These are phyloP conservation scores for Ajuga reptans DNA, from an alignment of 305 asterid species.

Conservation along the genomic window DNA sequence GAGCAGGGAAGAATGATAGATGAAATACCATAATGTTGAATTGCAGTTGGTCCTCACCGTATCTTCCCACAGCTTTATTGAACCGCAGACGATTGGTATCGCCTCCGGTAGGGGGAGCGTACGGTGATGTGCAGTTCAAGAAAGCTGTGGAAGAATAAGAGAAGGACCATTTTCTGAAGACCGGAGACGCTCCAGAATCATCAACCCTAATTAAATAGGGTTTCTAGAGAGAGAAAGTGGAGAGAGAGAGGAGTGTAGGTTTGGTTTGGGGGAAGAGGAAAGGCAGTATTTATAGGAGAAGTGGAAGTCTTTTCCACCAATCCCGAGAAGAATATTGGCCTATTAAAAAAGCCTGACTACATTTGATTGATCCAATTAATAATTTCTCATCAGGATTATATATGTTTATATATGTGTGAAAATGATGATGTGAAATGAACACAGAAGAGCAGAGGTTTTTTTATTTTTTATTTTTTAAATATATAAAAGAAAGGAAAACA, in stretches of 20 bases:
- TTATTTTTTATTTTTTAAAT: no score
- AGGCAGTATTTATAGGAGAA: conserved; percentile 33
- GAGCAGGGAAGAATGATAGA: not conserved
- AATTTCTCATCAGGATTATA: not conserved
- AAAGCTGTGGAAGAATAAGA: conserved; percentile 77
- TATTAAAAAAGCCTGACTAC: conserved; percentile 33
- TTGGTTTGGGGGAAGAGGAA: conserved; percentile 25
- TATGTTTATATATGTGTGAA: no score
- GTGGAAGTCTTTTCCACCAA: conserved; percentile 39
- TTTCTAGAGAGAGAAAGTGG: not conserved
- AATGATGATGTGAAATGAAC: not conserved
- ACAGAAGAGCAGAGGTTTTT: not conserved
- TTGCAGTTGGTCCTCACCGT: conserved; percentile 29
- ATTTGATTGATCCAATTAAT: conserved; percentile 20
- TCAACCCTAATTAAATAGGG: conserved; percentile 37
- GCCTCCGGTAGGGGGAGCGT: conserved; percentile 11
- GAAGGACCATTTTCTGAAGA: conserved; percentile 32
- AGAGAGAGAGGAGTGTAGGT: conserved; percentile 23
- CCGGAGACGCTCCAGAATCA: not conserved
- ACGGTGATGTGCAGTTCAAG: conserved; percentile 58
- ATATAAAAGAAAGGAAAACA: not conserved
- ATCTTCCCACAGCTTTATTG: conserved; percentile 87
- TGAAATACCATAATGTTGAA: conserved; percentile 3
- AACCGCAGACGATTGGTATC: conserved; percentile 36
- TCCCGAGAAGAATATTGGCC: conserved; percentile 63